A percentile compares a stretch with the other conserved stretches of the same genome.
Evolutionary conservation across 2,329 filamentous ascomycete species (phyloP).

Genomic region (Sordariomycetes sp.): DNA sequence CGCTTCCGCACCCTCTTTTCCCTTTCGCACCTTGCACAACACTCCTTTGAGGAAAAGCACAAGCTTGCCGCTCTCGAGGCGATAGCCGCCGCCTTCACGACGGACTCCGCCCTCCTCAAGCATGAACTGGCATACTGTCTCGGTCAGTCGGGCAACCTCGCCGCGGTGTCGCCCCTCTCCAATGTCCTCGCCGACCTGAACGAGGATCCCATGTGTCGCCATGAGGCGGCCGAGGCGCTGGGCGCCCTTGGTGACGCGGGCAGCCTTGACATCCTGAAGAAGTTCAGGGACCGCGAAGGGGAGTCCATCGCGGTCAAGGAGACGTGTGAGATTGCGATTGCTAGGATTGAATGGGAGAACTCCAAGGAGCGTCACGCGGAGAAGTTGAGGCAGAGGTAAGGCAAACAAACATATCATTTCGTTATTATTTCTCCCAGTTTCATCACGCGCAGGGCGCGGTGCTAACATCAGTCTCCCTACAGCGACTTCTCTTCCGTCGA

Average conservation of each 20-base stretch:
- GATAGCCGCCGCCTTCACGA: conserved; percentile 76
- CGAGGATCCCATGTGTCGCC: conserved; percentile 92
- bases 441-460: neutral
- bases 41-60: conserved; percentile 39
- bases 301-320: conserved; percentile 78
- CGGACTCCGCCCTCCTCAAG: conserved; percentile 81
- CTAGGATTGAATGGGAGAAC: conserved; percentile 87
- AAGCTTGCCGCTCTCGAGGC: conserved; percentile 50
- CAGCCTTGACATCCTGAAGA: conserved; percentile 60
- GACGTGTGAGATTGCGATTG: conserved; percentile 94
- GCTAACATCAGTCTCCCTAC: conserved; percentile 9
- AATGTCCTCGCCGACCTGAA: conserved; percentile 60
- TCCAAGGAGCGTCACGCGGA: conserved; percentile 58
- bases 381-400: conserved; percentile 68
- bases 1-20: conserved; percentile 97
- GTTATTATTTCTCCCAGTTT: neutral
- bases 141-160: conserved; percentile 72
- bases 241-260: conserved; percentile 68
- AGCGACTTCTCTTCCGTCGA: conserved; percentile 96
- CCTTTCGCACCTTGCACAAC: conserved; percentile 79
- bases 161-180: conserved; percentile 60
- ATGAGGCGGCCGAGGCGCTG: conserved; percentile 91
- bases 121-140: conserved; percentile 97
- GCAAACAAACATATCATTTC: neutral
- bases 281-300: conserved; percentile 58